Evolutionary conservation across 495 filamentous ascomycete species (phyloP).

Genomic region (Physcia stellaris): DNA sequence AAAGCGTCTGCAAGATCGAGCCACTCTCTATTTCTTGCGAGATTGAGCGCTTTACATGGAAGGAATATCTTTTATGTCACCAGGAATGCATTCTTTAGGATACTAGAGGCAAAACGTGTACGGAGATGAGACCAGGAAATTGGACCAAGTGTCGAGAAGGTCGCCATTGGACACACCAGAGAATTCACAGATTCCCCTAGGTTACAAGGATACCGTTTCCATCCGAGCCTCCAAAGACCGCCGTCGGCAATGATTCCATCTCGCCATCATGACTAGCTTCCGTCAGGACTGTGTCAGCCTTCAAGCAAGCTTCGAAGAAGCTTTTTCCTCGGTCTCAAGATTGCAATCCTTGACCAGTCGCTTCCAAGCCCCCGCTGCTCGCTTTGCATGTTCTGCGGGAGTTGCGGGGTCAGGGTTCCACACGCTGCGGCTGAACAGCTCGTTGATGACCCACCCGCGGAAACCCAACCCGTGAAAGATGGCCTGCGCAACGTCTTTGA

Average conservation of each 20-base stretch:
- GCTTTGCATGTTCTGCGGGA: constrained; percentile 46
- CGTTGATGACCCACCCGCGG: constrained; percentile 56
- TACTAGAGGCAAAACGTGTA: too few species aligned
- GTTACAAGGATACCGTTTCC: neutral
- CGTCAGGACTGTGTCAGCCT: neutral
- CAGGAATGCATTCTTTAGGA: too few species aligned
- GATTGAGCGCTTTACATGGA: too few species aligned
- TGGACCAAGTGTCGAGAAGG: too few species aligned
- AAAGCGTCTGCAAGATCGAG: too few species aligned
- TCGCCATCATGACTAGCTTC: neutral
- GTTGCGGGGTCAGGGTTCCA: constrained; percentile 36
- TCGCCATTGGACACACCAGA: neutral
- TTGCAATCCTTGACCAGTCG: constrained; percentile 21
- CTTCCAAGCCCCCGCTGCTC: constrained; percentile 50
- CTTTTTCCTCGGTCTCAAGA: neutral
- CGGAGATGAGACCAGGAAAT: too few species aligned
- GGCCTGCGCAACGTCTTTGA: constrained; percentile 24
- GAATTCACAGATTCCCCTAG: neutral
- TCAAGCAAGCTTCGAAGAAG: neutral
- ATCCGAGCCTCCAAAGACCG: neutral
- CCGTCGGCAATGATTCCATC: constrained; percentile 1
- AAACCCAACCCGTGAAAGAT: constrained; percentile 48
- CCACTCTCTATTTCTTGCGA: too few species aligned
- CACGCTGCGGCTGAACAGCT: constrained; percentile 54
- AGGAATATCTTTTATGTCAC: too few species aligned